Evolutionary conservation across 768 basidiomycete genomes (phyloP), one percentile per base, ranked within the genome.

Genomic region (Rhizopogon vulgaris): DNA sequence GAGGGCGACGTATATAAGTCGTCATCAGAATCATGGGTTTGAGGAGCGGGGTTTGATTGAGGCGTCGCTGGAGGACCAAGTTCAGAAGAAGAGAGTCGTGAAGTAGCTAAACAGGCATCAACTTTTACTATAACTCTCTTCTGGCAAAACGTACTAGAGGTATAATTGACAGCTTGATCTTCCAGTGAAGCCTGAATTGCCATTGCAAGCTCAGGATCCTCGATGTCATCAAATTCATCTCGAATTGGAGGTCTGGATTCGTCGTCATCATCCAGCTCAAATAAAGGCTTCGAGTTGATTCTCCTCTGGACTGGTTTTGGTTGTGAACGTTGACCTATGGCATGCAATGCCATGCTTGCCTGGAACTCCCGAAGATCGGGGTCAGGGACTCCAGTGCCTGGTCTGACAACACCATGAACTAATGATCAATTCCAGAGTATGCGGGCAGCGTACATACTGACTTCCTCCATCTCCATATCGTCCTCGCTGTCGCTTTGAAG

Each of bases 401-500:
- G 73, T 58, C 64, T 67, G 48, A 46, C 49, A 54, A 58, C 30
- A 10, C 45, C 47, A 40, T 61, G 52, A 63, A 47, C 52, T 47
- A 24, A 37, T 42, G 18, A n/a, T 52, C 45, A 43, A 53, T 15
- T 50, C 37, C 36, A 18, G 37, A 25, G 49, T 22, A 43, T 14
- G 25, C 17, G 32, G 28, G 17, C 25, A 46, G 57, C 83, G 52
- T 69, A 87, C 90, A 89, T 83, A 49, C 66, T 59, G 22, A 90
- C 82, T 64, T 91, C 86, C 62, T 93, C 92, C 89, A 90, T 94
- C 52, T 85, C 90, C 59, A 69, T 73, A 49, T 81, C 80, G 57
- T 71, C 75, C 11, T 70, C 75, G 49, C 63, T 74, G 54, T 73
- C 72, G 9, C 72, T 64, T 24, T 66, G 60, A 36, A 58, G 57